Percentiles rank a stretch among this genome's conserved stretches.
Evolutionary conservation across 2,329 filamentous ascomycete species (phyloP).

Genomic region (Monosporascus sp.): DNA sequence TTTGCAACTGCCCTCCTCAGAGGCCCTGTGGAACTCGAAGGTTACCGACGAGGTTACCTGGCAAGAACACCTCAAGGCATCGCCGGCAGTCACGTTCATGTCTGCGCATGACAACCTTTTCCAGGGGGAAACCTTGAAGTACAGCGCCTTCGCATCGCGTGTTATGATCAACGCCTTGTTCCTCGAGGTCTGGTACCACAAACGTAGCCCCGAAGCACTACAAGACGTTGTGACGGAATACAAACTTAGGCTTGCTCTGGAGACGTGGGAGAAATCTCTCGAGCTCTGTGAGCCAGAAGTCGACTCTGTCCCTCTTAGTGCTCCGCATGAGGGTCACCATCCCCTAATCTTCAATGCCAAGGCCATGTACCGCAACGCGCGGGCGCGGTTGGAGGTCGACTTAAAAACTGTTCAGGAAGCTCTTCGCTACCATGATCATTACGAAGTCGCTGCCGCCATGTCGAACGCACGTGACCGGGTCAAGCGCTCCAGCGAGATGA

Average conservation of each 20-base stretch:
- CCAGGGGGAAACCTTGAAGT: slow-evolving; percentile 82
- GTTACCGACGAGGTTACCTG: slow-evolving; percentile 73
- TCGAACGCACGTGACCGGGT: slow-evolving; percentile 89
- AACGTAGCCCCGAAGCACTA: slow-evolving; percentile 93
- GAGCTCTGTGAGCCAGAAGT: slow-evolving; percentile 89
- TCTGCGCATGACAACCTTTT: slow-evolving; percentile 94
- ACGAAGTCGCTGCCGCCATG: slow-evolving; percentile 96
- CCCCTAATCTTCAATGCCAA: slow-evolving; percentile 97
- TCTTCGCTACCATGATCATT: slow-evolving; percentile 91
- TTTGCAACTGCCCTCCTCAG: slow-evolving; percentile 84
- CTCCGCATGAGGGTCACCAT: slow-evolving; percentile 86
- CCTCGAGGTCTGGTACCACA: slow-evolving; percentile 98
- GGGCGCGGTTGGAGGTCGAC: slow-evolving; percentile 87
- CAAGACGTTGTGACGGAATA: slow-evolving; percentile 98
- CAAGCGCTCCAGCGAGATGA: slow-evolving; percentile 93
- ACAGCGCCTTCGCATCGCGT: slow-evolving; percentile 93
- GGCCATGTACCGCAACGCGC: slow-evolving; percentile 92
- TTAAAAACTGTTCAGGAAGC: slow-evolving; percentile 95
- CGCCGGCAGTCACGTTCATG: slow-evolving; percentile 78
- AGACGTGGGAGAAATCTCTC: slow-evolving; percentile 98
- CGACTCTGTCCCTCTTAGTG: slow-evolving; percentile 81
- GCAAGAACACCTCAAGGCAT: slow-evolving; percentile 69
- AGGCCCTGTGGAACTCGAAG: slow-evolving; percentile 88
- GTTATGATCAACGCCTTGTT: slow-evolving; percentile 99
- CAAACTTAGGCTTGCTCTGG: slow-evolving; percentile 88